Evolutionary conservation across 1,139 yeast genomes (phyloP).

Genomic region (Nakaseomyces nivariensis): DNA sequence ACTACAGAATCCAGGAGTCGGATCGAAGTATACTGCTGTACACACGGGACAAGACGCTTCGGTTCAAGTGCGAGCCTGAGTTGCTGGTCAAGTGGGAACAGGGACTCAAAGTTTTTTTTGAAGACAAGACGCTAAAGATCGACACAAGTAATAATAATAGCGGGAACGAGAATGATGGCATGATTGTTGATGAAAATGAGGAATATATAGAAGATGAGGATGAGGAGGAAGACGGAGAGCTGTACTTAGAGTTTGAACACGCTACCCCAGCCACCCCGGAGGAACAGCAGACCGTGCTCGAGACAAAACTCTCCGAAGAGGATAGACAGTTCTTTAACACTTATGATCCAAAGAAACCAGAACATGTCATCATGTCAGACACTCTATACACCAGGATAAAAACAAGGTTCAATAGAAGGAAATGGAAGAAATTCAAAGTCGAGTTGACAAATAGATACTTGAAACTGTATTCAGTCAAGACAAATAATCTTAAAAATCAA

Average conservation of each 20-base stretch:
- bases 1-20: constrained; percentile 10
- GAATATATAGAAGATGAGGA: constrained; percentile 8
- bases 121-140: neutral
- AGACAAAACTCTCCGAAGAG: constrained; percentile 9
- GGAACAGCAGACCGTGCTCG: neutral
- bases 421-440: constrained; percentile 17
- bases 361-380: constrained; percentile 12
- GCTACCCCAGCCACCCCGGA: constrained; percentile 4
- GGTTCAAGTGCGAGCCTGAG: constrained; percentile 6
- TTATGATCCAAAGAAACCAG: constrained; percentile 13
- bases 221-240: constrained; percentile 7
- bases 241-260: constrained; percentile 6
- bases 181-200: constrained; percentile 5
- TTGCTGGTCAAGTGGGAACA: constrained; percentile 10
- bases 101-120: constrained; percentile 11
- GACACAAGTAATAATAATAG: neutral
- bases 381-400: constrained; percentile 13
- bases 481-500: constrained; percentile 10
- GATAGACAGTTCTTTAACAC: constrained; percentile 15
- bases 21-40: constrained; percentile 11
- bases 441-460: constrained; percentile 13
- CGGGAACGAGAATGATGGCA: constrained; percentile 2
- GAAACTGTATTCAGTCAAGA: constrained; percentile 12
- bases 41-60: constrained; percentile 14
- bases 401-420: constrained; percentile 14